Conservation (phyloP, 129 eudicot species). For the Flaveria linearis region DNA sequence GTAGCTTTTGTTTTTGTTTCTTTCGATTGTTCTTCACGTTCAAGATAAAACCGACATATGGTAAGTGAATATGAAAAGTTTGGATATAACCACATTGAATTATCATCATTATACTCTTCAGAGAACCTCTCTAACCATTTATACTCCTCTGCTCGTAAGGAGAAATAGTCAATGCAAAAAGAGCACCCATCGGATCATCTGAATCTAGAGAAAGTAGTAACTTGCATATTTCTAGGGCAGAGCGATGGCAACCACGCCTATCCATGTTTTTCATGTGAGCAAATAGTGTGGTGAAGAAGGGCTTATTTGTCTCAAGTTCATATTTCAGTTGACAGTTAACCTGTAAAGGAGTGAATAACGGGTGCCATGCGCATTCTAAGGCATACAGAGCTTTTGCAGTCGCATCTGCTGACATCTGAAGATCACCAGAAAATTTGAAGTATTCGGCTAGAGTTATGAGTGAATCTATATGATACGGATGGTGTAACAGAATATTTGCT, state of each 20-base stretch:
- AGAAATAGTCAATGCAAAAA: constrained; percentile 76
- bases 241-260: constrained; percentile 93
- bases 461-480: constrained; percentile 91
- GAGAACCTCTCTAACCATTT: constrained; percentile 75
- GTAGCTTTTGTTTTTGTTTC: constrained; percentile 43
- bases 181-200: constrained; percentile 86
- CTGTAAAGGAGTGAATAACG: constrained; percentile 68
- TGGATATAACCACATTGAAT: constrained; percentile 78
- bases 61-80: constrained; percentile 84
- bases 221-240: constrained; percentile 90
- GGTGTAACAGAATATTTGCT: constrained; percentile 62
- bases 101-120: constrained; percentile 67
- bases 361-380: constrained; percentile 96
- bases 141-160: constrained; percentile 86
- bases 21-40: constrained; percentile 36
- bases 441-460: constrained; percentile 82
- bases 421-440: constrained; percentile 88
- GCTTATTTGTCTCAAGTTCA: constrained; percentile 64
- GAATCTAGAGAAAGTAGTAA: constrained; percentile 82
- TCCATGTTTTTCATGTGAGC: constrained; percentile 94
- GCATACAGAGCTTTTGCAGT: constrained; percentile 80
- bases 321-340: constrained; percentile 59
- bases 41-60: constrained; percentile 75
- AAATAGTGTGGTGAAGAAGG: constrained; percentile 61
- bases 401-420: constrained; percentile 84